Conservation (phyloP, 768 basidiomycete species). For the Zangia roseola region DNA sequence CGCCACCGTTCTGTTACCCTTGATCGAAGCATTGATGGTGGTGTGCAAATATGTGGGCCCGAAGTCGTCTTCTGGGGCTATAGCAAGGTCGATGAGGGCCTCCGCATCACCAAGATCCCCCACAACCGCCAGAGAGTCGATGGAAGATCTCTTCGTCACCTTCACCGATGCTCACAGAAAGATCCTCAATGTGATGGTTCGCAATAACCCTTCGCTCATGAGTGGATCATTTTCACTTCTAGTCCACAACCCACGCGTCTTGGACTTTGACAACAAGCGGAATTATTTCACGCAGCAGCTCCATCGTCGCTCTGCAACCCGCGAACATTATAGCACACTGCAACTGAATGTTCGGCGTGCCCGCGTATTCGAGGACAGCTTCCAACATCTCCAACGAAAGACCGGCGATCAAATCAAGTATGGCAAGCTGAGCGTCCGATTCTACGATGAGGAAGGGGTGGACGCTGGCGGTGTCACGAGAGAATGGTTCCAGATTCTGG, state of each 20-base stretch:
- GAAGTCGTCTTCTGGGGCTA: conserved; percentile 45
- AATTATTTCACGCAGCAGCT: conserved; percentile 94
- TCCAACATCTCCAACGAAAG: conserved; percentile 85
- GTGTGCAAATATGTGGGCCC: conserved; percentile 93
- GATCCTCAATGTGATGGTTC: conserved; percentile 94
- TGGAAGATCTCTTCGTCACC: conserved; percentile 88
- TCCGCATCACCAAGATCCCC: conserved; percentile 71
- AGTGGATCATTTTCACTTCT: conserved; percentile 96
- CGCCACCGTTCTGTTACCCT: conserved; percentile 87
- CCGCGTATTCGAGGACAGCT: conserved; percentile 97
- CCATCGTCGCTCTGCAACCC: conserved; percentile 73
- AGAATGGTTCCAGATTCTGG: conserved; percentile 98
- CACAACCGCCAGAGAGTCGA: conserved; percentile 66
- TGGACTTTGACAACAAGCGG: conserved; percentile 99
- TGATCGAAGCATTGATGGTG: conserved; percentile 97
- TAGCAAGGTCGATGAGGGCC: conserved; percentile 55
- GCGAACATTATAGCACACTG: conserved; percentile 80
- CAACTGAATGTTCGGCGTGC: conserved; percentile 88
- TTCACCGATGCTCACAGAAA: conserved; percentile 95
- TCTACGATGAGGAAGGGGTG: conserved; percentile 96
- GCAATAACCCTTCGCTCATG: conserved; percentile 97
- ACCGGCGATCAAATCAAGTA: conserved; percentile 96
- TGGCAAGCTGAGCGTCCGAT: conserved; percentile 94
- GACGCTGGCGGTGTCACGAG: conserved; percentile 98
- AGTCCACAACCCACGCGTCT: conserved; percentile 91